Percentiles rank a stretch among this genome's conserved stretches.
Conservation (phyloP, 2,329 filamentous ascomycete species). For the Cytospora leucostoma region DNA sequence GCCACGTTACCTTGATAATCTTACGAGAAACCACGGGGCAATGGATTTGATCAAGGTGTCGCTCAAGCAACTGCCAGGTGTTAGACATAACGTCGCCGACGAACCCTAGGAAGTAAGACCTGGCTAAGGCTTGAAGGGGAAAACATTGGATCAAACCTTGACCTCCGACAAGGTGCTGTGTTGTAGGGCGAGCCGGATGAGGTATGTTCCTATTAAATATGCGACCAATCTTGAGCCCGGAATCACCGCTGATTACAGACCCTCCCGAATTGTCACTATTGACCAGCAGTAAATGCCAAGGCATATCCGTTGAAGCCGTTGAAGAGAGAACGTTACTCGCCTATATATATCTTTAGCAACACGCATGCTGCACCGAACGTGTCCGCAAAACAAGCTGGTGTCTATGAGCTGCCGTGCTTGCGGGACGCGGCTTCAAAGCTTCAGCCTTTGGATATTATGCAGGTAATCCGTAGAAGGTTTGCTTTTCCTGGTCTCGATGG, state of each 20-base stretch:
- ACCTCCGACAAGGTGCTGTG: conserved; percentile 23
- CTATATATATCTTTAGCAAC: neutral
- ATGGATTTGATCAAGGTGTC: conserved; percentile 10
- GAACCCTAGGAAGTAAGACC: conserved; percentile 15
- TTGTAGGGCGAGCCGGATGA: conserved; percentile 8
- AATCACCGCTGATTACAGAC: neutral
- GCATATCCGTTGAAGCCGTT: neutral
- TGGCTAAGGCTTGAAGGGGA: conserved; percentile 18
- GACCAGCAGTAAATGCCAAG: neutral
- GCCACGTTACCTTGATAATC: neutral
- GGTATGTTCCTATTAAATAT: conserved; percentile 8
- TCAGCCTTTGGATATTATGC: conserved; percentile 13
- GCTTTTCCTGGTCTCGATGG: conserved; percentile 24
- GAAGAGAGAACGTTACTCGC: neutral
- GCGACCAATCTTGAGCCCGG: neutral
- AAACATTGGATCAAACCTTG: conserved; percentile 24
- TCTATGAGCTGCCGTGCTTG: conserved; percentile 34
- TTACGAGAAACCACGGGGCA: conserved; percentile 2
- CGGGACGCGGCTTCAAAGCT: conserved; percentile 11
- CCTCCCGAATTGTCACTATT: neutral
- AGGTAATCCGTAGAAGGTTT: conserved; percentile 18
- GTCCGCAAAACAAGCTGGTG: neutral
- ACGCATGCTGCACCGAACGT: neutral
- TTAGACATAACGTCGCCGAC: conserved; percentile 18
- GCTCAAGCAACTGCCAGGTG: conserved; percentile 2